Evolutionary conservation across 2,329 filamentous ascomycete genomes (phyloP).

Genomic region (Gremmenia infestans): DNA sequence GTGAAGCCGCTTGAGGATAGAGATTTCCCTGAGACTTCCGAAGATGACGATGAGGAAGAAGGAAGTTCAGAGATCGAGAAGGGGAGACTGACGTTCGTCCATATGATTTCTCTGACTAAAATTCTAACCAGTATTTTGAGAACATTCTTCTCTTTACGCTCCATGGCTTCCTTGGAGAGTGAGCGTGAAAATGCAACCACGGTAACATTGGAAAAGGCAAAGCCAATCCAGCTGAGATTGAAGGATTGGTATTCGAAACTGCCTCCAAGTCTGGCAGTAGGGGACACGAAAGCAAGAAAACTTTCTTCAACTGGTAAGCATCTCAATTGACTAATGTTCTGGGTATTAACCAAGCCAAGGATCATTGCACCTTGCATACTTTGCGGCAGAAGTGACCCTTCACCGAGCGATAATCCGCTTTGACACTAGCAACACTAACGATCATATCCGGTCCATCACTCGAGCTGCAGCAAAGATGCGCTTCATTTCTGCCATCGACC

Average conservation of each 20-base stretch:
- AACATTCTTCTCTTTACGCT: conserved; percentile 40
- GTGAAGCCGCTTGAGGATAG: conserved; percentile 39
- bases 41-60: conserved; percentile 26
- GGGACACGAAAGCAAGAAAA: conserved; percentile 37
- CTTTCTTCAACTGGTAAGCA: conserved; percentile 33
- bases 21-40: conserved; percentile 38
- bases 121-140: conserved; percentile 47
- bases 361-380: conserved; percentile 47
- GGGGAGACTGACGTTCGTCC: conserved; percentile 43
- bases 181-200: conserved; percentile 21
- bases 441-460: conserved; percentile 18
- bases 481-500: conserved; percentile 36
- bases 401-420: conserved; percentile 46
- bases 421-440: conserved; percentile 26
- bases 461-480: conserved; percentile 35
- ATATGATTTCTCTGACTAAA: conserved; percentile 45
- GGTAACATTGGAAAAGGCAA: conserved; percentile 41
- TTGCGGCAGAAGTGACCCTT: conserved; percentile 46
- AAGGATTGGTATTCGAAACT: conserved; percentile 43
- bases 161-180: conserved; percentile 19
- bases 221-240: conserved; percentile 42
- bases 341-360: conserved; percentile 21
- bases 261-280: conserved; percentile 40
- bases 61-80: conserved; percentile 40
- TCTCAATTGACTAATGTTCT: background rate